Evolutionary conservation across 2,329 filamentous ascomycete species (phyloP).

Genomic region (Aspergillus sp.): DNA sequence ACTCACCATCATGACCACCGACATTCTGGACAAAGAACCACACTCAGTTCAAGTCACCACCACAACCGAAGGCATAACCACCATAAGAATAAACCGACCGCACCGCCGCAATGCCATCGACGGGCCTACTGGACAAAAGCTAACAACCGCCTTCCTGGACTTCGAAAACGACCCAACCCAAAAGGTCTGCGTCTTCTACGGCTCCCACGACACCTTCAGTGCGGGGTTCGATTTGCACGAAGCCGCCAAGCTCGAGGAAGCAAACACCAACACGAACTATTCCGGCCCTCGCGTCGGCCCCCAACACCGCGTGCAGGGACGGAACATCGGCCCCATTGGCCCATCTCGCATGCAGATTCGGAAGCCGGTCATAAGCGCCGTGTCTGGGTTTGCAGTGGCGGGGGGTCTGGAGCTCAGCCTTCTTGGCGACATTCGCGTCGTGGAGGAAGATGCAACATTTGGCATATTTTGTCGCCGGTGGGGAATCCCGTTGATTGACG

Average conservation of each 20-base stretch:
- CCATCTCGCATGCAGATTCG: slow-evolving; percentile 32
- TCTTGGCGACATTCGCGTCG: slow-evolving; percentile 39
- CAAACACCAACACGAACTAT: slow-evolving; percentile 1
- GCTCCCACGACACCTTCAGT: slow-evolving; percentile 51
- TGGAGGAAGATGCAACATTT: slow-evolving; percentile 31
- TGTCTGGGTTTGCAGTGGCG: slow-evolving; percentile 40
- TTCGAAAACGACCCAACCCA: slow-evolving; percentile 54
- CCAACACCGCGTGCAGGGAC: slow-evolving; percentile 33
- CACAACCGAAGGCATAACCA: slow-evolving; percentile 48
- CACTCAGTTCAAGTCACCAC: background rate
- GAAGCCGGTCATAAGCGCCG: slow-evolving; percentile 38
- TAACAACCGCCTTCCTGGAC: slow-evolving; percentile 48
- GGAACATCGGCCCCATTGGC: slow-evolving; percentile 50
- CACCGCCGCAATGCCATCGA: slow-evolving; percentile 55
- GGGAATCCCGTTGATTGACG: slow-evolving; percentile 54
- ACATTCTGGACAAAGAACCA: too few species aligned
- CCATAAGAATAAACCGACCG: slow-evolving; percentile 56
- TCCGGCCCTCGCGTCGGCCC: slow-evolving; percentile 37
- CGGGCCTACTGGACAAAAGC: slow-evolving; percentile 46
- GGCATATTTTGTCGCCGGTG: slow-evolving; percentile 55
- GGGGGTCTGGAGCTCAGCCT: slow-evolving; percentile 39
- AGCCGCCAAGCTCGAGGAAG: slow-evolving; percentile 28
- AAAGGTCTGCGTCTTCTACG: slow-evolving; percentile 54
- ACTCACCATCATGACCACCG: too few species aligned
- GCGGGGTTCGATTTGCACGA: slow-evolving; percentile 55